A percentile compares a stretch with the other conserved stretches of the same genome.
phyloP scores from a whole-genome alignment of 768 basidiomycete species.

The Pilatotrama ljubarskyi region DNA sequence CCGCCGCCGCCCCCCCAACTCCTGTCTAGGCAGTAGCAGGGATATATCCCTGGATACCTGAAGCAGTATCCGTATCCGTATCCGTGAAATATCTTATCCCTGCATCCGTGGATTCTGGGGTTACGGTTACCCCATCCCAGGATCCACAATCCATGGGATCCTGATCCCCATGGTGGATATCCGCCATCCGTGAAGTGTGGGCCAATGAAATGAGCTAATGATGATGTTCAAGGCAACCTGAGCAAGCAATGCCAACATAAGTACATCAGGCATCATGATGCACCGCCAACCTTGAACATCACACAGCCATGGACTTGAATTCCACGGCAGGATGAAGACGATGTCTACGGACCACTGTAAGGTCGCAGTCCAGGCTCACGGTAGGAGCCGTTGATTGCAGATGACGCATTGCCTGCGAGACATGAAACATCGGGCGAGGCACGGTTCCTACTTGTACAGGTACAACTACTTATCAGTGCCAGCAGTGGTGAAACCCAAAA shows the following conservation, averaged over 20 bases:
- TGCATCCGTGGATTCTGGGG: not conserved
- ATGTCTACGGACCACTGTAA: not conserved
- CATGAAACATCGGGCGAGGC: not conserved
- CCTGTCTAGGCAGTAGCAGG: constrained; percentile 5
- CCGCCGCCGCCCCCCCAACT: too few species aligned
- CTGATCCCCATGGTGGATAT: not conserved
- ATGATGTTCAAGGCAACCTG: not conserved
- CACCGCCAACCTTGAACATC: too few species aligned
- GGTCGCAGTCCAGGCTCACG: not conserved
- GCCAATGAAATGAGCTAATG: not conserved
- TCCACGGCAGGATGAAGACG: too few species aligned
- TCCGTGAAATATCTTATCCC: constrained; percentile 1
- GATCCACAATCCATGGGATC: not conserved
- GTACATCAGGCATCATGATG: too few species aligned
- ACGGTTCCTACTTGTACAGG: not conserved
- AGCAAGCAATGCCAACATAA: not conserved
- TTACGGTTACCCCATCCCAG: not conserved
- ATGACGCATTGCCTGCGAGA: not conserved
- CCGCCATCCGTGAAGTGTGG: not conserved
- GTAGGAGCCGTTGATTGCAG: not conserved
- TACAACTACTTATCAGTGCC: too few species aligned
- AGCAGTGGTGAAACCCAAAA: not conserved
- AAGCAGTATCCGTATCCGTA: constrained; percentile 10
- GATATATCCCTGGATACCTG: constrained; percentile 10
- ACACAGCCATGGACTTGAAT: too few species aligned